Base-by-base conservation (phyloP, 108 stramenopile genomes). In the Parietichytrium sp. region DNA sequence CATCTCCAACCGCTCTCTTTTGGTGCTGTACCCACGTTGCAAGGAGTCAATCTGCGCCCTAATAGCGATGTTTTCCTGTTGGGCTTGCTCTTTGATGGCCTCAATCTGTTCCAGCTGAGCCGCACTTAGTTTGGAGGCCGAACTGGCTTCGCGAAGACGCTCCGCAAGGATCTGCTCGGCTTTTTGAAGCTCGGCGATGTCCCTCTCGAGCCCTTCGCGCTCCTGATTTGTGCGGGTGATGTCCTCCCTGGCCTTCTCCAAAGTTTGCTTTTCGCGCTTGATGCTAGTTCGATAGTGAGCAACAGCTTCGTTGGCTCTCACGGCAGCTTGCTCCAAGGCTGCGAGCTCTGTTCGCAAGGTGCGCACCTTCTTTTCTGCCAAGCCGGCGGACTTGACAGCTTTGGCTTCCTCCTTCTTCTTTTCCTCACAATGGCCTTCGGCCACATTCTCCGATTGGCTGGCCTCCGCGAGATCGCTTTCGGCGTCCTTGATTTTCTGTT, bases 331-430 rank as follows among this genome's bases (percentile, higher is more conserved):
- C 80, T 96, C 92, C 55, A 93, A 54, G 42, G 87, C 82, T 54
- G 90, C 92, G 29, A 93, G 90, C 33, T 88, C 85, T 3, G 84
- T 87, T 47, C 92, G 90, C 52, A 92, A 52, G 52, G 88, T 87
- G 31, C 91, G 85, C 3, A 93, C 87, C 29, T 85, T 82, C 83
- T 94, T 92, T 79, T 95, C 94, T 50, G 88, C 88, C 52, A 87
- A 84, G 55, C 89, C 80, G 4, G 86, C 83, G 25, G 82, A 81
- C 27, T 91, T 82, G 13, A 92, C 83, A 48, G 91, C 92, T 52
- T 88, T 83, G 23, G 88, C 81, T 3, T 92, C 90, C 52, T 91
- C 80, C 55, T 92, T 93, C 80, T 93, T 93, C 61, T 89, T 88
- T 38, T 85, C 85, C 83, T 94, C 92, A 38, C 96, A 86, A 2